Evolutionary conservation across 139 green algal species (phyloP).

Genomic region (Zygnema cylindricum): DNA sequence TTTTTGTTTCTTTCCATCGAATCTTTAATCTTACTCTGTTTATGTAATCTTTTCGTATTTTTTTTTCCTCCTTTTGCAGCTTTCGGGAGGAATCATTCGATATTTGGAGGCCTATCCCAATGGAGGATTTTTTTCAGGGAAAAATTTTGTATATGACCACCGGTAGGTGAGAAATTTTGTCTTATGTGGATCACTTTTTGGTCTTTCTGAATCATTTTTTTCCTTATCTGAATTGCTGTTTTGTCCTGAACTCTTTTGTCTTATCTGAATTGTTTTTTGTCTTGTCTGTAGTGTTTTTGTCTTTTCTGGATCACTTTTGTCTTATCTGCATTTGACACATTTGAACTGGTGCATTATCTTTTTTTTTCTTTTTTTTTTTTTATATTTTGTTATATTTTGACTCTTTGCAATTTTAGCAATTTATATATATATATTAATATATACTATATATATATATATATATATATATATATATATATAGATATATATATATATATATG

Average conservation of each 20-base stretch:
- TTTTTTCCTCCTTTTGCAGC: conserved; percentile 51
- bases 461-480: no score
- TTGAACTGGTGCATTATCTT: neutral
- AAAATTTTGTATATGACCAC: conserved; percentile 85
- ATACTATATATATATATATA: no score
- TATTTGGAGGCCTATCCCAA: conserved; percentile 82
- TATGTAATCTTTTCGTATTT: neutral
- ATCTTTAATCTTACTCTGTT: conserved; percentile 31
- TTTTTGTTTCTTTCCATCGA: conserved; percentile 34
- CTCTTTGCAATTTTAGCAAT: no score
- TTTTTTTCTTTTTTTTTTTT: conserved; percentile 24
- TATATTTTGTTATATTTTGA: no score
- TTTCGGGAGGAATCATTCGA: conserved; percentile 78
- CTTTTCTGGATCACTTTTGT: no score
- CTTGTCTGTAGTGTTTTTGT: conserved; percentile 31
- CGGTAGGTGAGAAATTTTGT: no score
- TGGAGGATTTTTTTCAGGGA: conserved; percentile 77
- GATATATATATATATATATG: no score
- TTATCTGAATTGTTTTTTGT: conserved; percentile 14
- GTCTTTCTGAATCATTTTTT: no score
- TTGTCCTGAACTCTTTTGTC: no score
- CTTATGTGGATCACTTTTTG: no score
- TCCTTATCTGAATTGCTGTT: no score
- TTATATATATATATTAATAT: no score
- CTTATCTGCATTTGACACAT: conserved; percentile 21